phyloP scores from a whole-genome alignment of 2,329 filamentous ascomycete species.

The Aspergillus aculeatinus region DNA sequence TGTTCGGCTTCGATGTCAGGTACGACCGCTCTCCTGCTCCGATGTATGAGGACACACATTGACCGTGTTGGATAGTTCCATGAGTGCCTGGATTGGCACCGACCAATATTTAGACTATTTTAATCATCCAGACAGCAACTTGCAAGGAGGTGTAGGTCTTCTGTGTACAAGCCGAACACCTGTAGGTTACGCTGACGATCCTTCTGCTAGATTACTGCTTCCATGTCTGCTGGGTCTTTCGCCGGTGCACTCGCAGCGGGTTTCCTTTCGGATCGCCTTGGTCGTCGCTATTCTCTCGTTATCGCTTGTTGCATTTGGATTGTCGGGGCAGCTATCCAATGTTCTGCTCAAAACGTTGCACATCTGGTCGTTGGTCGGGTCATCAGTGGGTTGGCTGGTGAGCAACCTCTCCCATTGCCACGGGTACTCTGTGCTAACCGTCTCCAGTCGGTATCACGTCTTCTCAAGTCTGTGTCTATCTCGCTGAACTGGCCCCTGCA shows the following conservation, averaged over 20 bases:
- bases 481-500: conserved; percentile 45
- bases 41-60: neutral
- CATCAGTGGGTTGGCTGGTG: conserved; percentile 39
- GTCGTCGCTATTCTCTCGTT: conserved; percentile 45
- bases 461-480: conserved; percentile 46
- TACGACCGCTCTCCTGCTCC: conserved; percentile 46
- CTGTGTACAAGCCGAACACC: neutral
- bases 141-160: conserved; percentile 36
- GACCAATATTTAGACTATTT: conserved; percentile 57
- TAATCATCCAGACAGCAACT: conserved; percentile 44
- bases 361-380: conserved; percentile 52
- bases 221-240: conserved; percentile 71
- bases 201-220: conserved; percentile 59
- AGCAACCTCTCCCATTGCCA: neutral
- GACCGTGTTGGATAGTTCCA: conserved; percentile 25
- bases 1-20: conserved; percentile 61
- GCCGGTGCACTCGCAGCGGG: conserved; percentile 55
- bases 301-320: conserved; percentile 35
- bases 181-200: conserved; percentile 23
- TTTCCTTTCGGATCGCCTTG: conserved; percentile 35
- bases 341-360: conserved; percentile 32
- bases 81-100: conserved; percentile 50
- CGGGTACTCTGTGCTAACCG: neutral
- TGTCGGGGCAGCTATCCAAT: conserved; percentile 36
- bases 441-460: conserved; percentile 43